phyloP scores from a whole-genome alignment of 2,329 filamentous ascomycete genomes.

The Alternaria viburni region DNA sequence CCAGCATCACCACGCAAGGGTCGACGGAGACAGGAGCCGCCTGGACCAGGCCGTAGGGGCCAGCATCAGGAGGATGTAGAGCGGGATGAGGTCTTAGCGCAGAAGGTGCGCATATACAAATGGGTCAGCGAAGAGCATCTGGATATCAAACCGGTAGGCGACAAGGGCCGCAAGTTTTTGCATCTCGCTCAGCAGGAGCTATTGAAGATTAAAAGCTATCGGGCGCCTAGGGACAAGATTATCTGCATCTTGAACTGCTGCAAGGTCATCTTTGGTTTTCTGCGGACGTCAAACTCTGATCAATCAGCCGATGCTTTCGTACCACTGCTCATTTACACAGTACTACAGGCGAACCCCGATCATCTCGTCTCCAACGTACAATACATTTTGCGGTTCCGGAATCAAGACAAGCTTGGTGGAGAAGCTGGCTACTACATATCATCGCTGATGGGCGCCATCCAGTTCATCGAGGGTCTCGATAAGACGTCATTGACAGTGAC shows the following conservation, averaged over 20 bases:
- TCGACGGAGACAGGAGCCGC: slow-evolving; percentile 63
- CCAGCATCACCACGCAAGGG: slow-evolving; percentile 72
- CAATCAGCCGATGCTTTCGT: slow-evolving; percentile 94
- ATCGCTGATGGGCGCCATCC: slow-evolving; percentile 92
- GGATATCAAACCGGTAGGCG: slow-evolving; percentile 83
- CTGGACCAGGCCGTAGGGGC: slow-evolving; percentile 83
- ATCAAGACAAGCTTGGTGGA: slow-evolving; percentile 96
- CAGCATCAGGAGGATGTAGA: slow-evolving; percentile 99
- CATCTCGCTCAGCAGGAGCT: slow-evolving; percentile 91
- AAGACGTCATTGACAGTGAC: slow-evolving; percentile 90
- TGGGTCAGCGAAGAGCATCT: slow-evolving; percentile 94
- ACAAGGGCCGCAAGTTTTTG: slow-evolving; percentile 87
- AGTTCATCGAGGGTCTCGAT: slow-evolving; percentile 96
- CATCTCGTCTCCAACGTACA: slow-evolving; percentile 97
- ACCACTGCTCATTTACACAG: slow-evolving; percentile 91
- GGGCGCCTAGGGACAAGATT: slow-evolving; percentile 96
- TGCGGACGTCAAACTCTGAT: slow-evolving; percentile 91
- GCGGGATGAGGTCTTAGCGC: slow-evolving; percentile 90
- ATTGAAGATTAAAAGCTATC: slow-evolving; percentile 93
- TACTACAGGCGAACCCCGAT: slow-evolving; percentile 91
- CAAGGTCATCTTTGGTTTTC: slow-evolving; percentile 96
- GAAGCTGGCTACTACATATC: slow-evolving; percentile 98
- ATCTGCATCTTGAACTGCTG: slow-evolving; percentile 98
- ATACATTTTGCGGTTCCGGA: slow-evolving; percentile 95
- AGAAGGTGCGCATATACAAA: slow-evolving; percentile 95